phyloP scores from a whole-genome alignment of 305 asterid genomes.

The Fraxinus sp. region DNA sequence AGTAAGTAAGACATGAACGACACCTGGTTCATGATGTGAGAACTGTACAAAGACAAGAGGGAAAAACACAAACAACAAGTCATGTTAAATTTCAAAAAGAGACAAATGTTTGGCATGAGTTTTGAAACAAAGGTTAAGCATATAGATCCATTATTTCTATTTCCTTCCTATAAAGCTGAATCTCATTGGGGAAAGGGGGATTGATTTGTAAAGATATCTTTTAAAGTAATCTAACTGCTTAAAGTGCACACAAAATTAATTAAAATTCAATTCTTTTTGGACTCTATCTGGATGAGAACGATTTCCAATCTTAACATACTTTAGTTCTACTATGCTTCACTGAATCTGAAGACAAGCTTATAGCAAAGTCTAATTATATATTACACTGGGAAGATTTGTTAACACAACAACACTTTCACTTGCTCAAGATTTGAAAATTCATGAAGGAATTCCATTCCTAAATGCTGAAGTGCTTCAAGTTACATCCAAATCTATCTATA shows the following conservation, averaged over 20 bases:
- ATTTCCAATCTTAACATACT: background rate
- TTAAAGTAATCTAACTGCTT: background rate
- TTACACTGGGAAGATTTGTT: background rate
- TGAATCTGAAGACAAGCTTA: background rate
- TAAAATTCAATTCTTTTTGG: background rate
- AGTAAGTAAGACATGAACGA: constrained; percentile 84
- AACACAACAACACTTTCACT: background rate
- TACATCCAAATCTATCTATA: background rate
- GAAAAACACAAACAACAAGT: background rate
- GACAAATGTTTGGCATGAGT: background rate
- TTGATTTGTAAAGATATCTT: background rate
- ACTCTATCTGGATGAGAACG: background rate
- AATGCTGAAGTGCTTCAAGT: background rate
- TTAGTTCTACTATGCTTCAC: background rate
- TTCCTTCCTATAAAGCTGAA: background rate
- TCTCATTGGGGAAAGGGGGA: background rate
- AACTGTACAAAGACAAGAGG: constrained; percentile 50
- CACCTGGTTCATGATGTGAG: constrained; percentile 76
- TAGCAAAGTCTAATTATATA: background rate
- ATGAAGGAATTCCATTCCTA: background rate
- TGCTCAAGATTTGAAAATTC: background rate
- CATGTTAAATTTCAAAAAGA: constrained; percentile 2
- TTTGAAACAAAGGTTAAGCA: background rate
- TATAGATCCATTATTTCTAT: background rate
- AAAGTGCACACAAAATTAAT: background rate